Base-by-base conservation (phyloP, 2,329 filamentous ascomycete genomes). In the Ophiostoma piceae region DNA sequence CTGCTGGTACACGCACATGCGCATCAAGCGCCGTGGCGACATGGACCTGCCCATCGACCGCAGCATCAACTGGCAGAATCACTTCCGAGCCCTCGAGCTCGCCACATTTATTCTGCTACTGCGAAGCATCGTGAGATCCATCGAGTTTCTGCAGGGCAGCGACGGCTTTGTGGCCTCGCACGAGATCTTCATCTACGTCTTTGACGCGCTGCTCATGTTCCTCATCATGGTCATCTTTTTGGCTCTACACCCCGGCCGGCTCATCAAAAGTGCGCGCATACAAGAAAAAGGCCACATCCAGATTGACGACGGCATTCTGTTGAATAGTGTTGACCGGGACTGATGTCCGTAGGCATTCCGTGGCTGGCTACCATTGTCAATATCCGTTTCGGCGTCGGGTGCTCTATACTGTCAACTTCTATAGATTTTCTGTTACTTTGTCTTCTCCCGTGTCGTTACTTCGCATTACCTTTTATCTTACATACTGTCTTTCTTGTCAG, bases 81-180 rank as follows among this genome's bases (percentile, higher is more conserved):
- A 57, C 6, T 57, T 57, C 51, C 22, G 43, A 11, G 51, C n/a
- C 22, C 51, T 26, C 8, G 22, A 57, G 51, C 3, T 57, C 1
- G 8, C 22, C 51, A 22, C 51, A 12, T 2, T 57, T 7, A 57
- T 26, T 26, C 12, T 57, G n/a, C 51, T 51, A 16, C 47, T 57
- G n/a, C 51, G 51, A 26, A 22, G n/a, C 22, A 57, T 57, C 4
- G 51, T 57, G 51, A 8, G 9, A 8, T 57, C 51, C 51, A 3
- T 26, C 22, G 51, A 57, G 51, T 57, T 26, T 26, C 51, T 57
- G n/a, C 51, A 57, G 12, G 51, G n/a, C 6, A 11, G 7, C n/a
- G n/a, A 57, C 51, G 51, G 51, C n/a, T 57, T 57, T 26, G n/a
- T 57, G 8, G n/a, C 51, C n/a, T 57, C n/a, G n/a, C 51, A 57